phyloP scores from a whole-genome alignment of 768 basidiomycete genomes.

The Lactifluus piperatus region DNA sequence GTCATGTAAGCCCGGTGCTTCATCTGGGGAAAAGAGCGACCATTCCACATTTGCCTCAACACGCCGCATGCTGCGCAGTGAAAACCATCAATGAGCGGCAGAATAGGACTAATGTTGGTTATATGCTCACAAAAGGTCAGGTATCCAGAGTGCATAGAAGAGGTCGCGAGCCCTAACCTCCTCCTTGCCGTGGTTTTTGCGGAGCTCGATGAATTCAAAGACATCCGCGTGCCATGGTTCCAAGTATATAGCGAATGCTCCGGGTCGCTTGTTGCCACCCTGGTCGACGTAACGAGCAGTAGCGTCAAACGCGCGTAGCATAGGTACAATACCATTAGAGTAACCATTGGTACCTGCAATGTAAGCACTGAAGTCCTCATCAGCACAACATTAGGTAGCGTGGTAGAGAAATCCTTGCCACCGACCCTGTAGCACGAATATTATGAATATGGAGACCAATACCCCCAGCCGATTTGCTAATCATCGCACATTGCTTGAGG shows the following conservation, averaged over 20 bases:
- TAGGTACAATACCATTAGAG: conserved; percentile 97
- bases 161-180: conserved; percentile 93
- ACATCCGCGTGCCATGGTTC: conserved; percentile 99
- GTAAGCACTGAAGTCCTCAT: conserved; percentile 58
- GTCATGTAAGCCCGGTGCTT: conserved; percentile 84
- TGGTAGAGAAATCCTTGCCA: conserved; percentile 7
- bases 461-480: conserved; percentile 98
- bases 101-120: not conserved
- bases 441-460: conserved; percentile 95
- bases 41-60: conserved; percentile 85
- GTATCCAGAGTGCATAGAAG: conserved; percentile 97
- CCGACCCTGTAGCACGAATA: conserved; percentile 90
- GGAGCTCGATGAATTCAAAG: conserved; percentile 93
- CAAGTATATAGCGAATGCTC: conserved; percentile 96
- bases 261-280: conserved; percentile 98
- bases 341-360: conserved; percentile 99
- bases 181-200: conserved; percentile 99
- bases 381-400: not conserved
- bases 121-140: conserved; percentile 79
- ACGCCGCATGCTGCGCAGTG: conserved; percentile 81
- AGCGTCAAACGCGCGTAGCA: conserved; percentile 96
- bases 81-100: not conserved
- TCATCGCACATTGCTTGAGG: conserved; percentile 96
- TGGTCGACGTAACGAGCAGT: conserved; percentile 99
- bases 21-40: conserved; percentile 97